These are phyloP conservation scores for Hyphodiscus sp. DNA, from an alignment of 2,329 filamentous ascomycete species.

Conservation along the genomic window DNA sequence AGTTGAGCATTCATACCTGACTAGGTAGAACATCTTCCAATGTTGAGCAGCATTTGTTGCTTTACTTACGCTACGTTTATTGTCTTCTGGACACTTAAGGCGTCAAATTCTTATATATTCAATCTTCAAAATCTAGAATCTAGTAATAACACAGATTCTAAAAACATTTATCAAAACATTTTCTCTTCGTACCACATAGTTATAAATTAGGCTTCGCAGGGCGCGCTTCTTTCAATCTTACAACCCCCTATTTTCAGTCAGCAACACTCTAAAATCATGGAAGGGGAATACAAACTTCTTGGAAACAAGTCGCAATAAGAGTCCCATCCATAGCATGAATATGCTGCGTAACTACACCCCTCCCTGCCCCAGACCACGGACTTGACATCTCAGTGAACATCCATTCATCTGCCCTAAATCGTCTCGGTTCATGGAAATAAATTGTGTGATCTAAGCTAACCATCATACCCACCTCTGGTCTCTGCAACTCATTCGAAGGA, in stretches of 20 bases:
- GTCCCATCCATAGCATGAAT: constrained; percentile 67
- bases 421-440: constrained; percentile 57
- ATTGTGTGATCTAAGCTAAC: constrained; percentile 73
- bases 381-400: constrained; percentile 75
- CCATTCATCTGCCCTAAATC: constrained; percentile 63
- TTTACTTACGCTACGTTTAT: too few species aligned
- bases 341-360: constrained; percentile 69
- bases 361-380: constrained; percentile 72
- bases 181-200: neutral
- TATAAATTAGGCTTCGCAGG: constrained; percentile 7
- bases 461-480: constrained; percentile 72
- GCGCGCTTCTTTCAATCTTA: constrained; percentile 23
- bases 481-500: constrained; percentile 42
- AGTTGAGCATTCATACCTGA: too few species aligned
- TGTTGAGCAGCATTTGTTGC: too few species aligned
- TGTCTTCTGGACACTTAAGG: too few species aligned
- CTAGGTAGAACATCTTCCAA: too few species aligned
- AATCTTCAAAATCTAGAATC: constrained; percentile 1
- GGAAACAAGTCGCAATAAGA: constrained; percentile 70
- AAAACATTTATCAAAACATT: neutral
- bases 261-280: neutral
- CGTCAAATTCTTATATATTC: neutral
- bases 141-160: neutral
- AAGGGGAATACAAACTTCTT: constrained; percentile 48
- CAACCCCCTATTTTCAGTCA: constrained; percentile 23